Evolutionary conservation across 139 green algal species (phyloP), one percentile per base, ranked within the genome.

Genomic region (Desmodesmus armatus): DNA sequence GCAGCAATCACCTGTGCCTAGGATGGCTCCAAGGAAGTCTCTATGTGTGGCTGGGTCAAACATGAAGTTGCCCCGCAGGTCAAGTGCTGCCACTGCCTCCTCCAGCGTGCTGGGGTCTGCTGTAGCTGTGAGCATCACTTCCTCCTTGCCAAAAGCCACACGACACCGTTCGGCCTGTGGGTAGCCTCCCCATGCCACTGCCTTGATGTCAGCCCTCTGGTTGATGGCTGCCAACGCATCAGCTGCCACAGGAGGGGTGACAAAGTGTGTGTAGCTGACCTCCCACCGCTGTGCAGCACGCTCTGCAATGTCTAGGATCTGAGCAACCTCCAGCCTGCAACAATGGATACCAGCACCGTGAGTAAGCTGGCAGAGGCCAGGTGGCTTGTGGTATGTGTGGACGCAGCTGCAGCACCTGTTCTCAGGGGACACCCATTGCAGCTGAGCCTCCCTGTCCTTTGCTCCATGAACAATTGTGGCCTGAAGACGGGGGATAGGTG

Each of bases 21-120:
- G 78, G 27, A 91, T 88, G 0, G 95, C 92, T 0, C 95, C 95
- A 21, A 98, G 76, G 43, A 98, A 97, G 90, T 98, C 95, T 19
- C 89, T 87, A 76, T 98, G 95, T 13, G 82, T 93, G 43, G 93
- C 93, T 0, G 93, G 78, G 25, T 98, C 95, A 81, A 97, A 95
- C 53, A 94, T 82, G 79, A 95, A 95, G 73, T 93, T 94, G 37
- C 72, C 83, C 9, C 58, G 58, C 43, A 84, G 76, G 51, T 93
- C 39, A 66, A 96, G 25, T 11, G 93, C 94, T 27, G 89, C 91
- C 62, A 97, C 93, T 2, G 85, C 83, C 5, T 77, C 88, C 29
- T 37, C 17, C 70, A 82, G 63, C 41, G 88, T 80, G 55, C 55
- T 62, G 17, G 84, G 85, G 60, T 92, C 74, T 6, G 37, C 78